Percentiles rank a stretch among this genome's conserved stretches.
phyloP scores from a whole-genome alignment of 164 flowering plant genomes.

The Tetrastigma voinierianum region DNA sequence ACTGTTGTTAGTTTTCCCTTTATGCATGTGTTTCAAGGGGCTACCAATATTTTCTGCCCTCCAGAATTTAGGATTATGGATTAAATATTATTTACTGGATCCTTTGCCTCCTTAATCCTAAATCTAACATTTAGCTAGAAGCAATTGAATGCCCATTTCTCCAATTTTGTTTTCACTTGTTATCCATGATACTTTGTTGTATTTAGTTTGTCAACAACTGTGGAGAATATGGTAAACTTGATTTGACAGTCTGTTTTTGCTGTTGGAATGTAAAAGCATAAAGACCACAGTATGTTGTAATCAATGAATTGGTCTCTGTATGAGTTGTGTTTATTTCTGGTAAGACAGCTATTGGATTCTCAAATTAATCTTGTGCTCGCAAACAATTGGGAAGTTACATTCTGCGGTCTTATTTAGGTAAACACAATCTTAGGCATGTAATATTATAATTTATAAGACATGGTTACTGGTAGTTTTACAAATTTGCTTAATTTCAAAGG shows the following conservation, averaged over 20 bases:
- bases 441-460: too few relatives aligned
- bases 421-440: too few relatives aligned
- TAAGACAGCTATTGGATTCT: too few relatives aligned
- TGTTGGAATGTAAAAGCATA: neutral
- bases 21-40: slow-evolving; percentile 18
- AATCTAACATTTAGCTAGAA: slow-evolving; percentile 7
- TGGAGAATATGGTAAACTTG: slow-evolving; percentile 4
- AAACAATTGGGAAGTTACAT: too few relatives aligned
- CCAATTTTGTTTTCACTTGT: neutral
- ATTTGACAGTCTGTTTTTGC: neutral
- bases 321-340: too few relatives aligned
- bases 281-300: too few relatives aligned
- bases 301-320: too few relatives aligned
- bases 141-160: slow-evolving; percentile 10
- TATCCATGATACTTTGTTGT: neutral
- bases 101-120: slow-evolving; percentile 13
- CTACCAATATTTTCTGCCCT: slow-evolving; percentile 16
- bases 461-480: too few relatives aligned
- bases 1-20: slow-evolving; percentile 27
- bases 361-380: too few relatives aligned
- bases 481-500: too few relatives aligned
- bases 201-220: neutral
- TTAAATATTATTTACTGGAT: slow-evolving; percentile 25
- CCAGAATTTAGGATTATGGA: slow-evolving; percentile 22
- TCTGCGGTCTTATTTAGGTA: too few relatives aligned